Evolutionary conservation across 768 basidiomycete genomes (phyloP), one percentile per base, ranked within the genome.

Genomic region (Clavulina sp.): DNA sequence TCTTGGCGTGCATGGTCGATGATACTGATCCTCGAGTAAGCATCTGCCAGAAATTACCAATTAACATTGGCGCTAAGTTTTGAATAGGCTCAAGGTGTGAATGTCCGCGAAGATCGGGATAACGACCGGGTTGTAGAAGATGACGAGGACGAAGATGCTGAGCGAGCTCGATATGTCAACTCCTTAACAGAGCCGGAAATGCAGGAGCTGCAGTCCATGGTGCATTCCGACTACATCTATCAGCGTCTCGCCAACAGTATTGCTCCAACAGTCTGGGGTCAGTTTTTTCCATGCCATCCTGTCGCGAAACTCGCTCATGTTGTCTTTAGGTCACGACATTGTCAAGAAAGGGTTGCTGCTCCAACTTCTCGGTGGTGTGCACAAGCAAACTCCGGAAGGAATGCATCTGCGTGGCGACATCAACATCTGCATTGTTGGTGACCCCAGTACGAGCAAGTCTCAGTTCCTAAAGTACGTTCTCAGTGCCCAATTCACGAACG

Each of bases 381-480:
- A 97, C 68, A 99, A 99, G 64, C 78, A 89, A 62, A 97, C 93
- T 1, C 69, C 74, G 0, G 95, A 97, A 64, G 95, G 95, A 32
- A 97, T 97, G 78, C 79, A 97, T 64, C 74, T 97, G n/a, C 80
- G 95, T 62, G 95, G 95, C 1, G 95, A 99, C 61, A 83, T 99
- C 63, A 97, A 97, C 58, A 92, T 99, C 49, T 97, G 93, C 62
- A 89, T 97, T 50, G 81, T 99, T 51, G 95, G 95, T 32, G 95
- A 97, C 61, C 95, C 95, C 0, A 86, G 83, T 16, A 96, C 92
- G 0, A 87, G 83, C n/a, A 97, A 97, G 65, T 96, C 92, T 0
- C 95, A 97, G 63, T 97, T 99, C 68, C 71, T 97, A 51, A 97
- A 99, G 91, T 97, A 60, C 57, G 81, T 70, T 47, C 46, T 46